These are phyloP conservation scores for Aspergillus carbonarius DNA, from an alignment of 2,329 filamentous ascomycete species.

Conservation along the genomic window DNA sequence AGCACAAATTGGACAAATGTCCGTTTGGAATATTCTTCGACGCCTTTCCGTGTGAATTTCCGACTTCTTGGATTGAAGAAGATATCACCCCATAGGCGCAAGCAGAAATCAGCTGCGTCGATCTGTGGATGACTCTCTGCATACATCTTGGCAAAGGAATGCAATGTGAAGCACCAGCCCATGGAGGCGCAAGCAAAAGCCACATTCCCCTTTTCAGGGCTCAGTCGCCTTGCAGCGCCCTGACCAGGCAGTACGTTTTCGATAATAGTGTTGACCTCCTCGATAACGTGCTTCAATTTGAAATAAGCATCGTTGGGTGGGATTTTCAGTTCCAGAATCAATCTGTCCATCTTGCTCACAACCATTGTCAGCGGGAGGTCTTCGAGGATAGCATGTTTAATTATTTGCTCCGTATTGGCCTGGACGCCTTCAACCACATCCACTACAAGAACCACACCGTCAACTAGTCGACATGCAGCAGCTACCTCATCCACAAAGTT, in stretches of 20 bases:
- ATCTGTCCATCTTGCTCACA: conserved; percentile 94
- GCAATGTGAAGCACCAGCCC: conserved; percentile 95
- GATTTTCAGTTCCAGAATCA: conserved; percentile 91
- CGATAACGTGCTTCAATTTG: conserved; percentile 97
- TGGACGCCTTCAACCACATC: conserved; percentile 99
- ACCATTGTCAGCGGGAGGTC: conserved; percentile 85
- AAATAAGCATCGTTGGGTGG: conserved; percentile 96
- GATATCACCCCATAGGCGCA: conserved; percentile 90
- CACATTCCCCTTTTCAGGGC: conserved; percentile 97
- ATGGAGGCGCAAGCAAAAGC: conserved; percentile 90
- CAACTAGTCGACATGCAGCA: conserved; percentile 78
- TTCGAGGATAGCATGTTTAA: conserved; percentile 90
- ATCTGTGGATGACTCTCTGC: conserved; percentile 81
- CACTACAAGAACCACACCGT: conserved; percentile 89
- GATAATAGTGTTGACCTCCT: conserved; percentile 96
- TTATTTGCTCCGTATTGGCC: conserved; percentile 93
- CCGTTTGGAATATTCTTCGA: conserved; percentile 76
- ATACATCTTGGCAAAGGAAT: conserved; percentile 96
- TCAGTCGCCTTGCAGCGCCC: conserved; percentile 76
- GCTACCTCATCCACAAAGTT: conserved; percentile 99
- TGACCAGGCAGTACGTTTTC: conserved; percentile 80
- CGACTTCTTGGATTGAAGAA: conserved; percentile 91
- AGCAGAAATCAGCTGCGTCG: conserved; percentile 78
- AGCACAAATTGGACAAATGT: conserved; percentile 94
- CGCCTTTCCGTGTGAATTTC: conserved; percentile 83